Conservation (phyloP, 2,329 filamentous ascomycete species). For the Grosmannia huntii region DNA sequence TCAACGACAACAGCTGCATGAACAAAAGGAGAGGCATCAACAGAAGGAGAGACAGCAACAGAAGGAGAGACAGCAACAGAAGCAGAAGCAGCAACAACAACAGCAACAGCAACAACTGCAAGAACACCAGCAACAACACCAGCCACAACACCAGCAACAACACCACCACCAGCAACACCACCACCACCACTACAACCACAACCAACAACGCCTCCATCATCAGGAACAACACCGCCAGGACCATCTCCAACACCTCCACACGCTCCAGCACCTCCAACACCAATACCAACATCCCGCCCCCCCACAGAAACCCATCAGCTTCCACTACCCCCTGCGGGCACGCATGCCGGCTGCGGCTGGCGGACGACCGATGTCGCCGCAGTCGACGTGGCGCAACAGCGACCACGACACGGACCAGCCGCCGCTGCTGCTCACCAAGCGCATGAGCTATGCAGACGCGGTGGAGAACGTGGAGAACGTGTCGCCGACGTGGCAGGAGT, state of each 20-base stretch:
- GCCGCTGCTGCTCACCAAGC: background rate
- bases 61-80: background rate
- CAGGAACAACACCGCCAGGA: background rate
- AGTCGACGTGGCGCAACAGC: background rate
- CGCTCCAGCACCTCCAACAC: background rate
- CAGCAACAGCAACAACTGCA: background rate
- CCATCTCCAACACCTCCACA: no score
- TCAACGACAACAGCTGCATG: no score
- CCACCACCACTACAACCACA: background rate
- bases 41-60: background rate
- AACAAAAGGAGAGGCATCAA: no score
- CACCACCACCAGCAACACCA: background rate
- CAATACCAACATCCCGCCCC: background rate
- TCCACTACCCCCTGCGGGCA: constrained; percentile 19
- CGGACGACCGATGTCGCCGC: background rate
- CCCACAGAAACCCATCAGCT: constrained; percentile 12
- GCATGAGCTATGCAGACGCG: background rate
- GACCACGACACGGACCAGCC: background rate
- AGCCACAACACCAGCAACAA: background rate
- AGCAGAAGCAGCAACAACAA: no score
- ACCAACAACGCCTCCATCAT: background rate
- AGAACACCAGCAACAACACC: background rate
- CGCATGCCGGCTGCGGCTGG: constrained; percentile 7
- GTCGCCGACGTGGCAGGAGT: background rate
- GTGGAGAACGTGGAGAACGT: background rate